Percentiles rank a stretch among this genome's conserved stretches.
Evolutionary conservation across 805 yeast species (phyloP).

Genomic region (Metschnikowia gruessii): DNA sequence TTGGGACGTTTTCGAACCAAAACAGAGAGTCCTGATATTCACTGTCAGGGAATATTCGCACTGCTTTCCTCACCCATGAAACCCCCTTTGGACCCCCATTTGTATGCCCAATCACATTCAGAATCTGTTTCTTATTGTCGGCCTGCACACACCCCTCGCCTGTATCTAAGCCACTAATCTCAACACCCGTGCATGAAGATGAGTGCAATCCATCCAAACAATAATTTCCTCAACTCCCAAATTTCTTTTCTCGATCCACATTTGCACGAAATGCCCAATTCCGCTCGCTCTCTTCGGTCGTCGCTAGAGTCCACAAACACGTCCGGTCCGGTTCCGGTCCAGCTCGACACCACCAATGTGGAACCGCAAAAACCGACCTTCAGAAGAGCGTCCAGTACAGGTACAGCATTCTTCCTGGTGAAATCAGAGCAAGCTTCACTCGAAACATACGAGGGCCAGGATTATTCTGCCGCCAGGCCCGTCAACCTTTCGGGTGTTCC

Average conservation of each 20-base stretch:
- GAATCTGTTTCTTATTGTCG: too few relatives aligned
- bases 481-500: neutral
- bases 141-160: too few relatives aligned
- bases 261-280: neutral
- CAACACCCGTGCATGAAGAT: too few relatives aligned
- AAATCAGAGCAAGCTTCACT: neutral
- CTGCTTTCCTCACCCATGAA: too few relatives aligned
- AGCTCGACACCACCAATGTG: slow-evolving; percentile 7
- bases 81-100: too few relatives aligned
- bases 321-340: slow-evolving; percentile 13
- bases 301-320: slow-evolving; percentile 7
- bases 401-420: slow-evolving; percentile 12
- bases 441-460: neutral
- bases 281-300: slow-evolving; percentile 2
- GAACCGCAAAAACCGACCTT: slow-evolving; percentile 6
- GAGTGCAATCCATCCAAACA: too few relatives aligned
- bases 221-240: too few relatives aligned
- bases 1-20: too few relatives aligned
- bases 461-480: neutral
- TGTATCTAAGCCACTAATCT: too few relatives aligned
- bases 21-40: too few relatives aligned
- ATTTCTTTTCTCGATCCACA: neutral
- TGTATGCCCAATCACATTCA: too few relatives aligned
- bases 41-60: too few relatives aligned
- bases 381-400: slow-evolving; percentile 21